Conservation (phyloP, 495 filamentous ascomycete genomes). For the Haplographium delicatum region DNA sequence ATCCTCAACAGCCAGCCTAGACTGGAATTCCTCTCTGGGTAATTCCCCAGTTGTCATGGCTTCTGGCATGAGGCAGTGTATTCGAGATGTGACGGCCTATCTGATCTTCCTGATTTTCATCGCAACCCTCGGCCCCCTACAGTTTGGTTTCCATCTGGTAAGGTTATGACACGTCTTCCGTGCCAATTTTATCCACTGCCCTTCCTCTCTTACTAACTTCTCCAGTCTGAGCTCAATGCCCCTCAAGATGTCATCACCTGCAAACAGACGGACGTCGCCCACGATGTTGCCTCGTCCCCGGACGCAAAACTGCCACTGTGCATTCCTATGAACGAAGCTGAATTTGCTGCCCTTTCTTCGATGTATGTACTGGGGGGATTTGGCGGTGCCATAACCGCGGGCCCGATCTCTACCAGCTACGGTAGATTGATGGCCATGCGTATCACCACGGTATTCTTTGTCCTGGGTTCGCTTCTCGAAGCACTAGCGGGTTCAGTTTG, state of each 20-base stretch:
- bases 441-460: constrained; percentile 66
- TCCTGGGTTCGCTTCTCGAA: constrained; percentile 70
- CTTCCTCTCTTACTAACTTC: background rate
- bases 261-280: constrained; percentile 53
- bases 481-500: constrained; percentile 62
- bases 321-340: constrained; percentile 70
- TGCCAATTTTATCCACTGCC: no score
- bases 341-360: constrained; percentile 78
- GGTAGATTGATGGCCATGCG: constrained; percentile 72
- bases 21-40: no score
- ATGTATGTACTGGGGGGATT: constrained; percentile 91
- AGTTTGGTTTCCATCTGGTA: constrained; percentile 94
- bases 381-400: constrained; percentile 71
- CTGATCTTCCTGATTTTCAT: constrained; percentile 59
- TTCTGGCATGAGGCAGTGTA: constrained; percentile 22
- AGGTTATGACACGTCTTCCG: no score
- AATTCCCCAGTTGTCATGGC: no score
- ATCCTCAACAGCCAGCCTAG: no score
- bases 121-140: constrained; percentile 69
- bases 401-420: constrained; percentile 63
- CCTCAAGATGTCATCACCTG: constrained; percentile 87
- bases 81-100: constrained; percentile 52
- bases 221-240: constrained; percentile 88
- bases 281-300: constrained; percentile 24
- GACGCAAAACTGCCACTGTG: constrained; percentile 58